phyloP scores from a whole-genome alignment of 257 asterid species.

The Lithospermum erythrorhizon region DNA sequence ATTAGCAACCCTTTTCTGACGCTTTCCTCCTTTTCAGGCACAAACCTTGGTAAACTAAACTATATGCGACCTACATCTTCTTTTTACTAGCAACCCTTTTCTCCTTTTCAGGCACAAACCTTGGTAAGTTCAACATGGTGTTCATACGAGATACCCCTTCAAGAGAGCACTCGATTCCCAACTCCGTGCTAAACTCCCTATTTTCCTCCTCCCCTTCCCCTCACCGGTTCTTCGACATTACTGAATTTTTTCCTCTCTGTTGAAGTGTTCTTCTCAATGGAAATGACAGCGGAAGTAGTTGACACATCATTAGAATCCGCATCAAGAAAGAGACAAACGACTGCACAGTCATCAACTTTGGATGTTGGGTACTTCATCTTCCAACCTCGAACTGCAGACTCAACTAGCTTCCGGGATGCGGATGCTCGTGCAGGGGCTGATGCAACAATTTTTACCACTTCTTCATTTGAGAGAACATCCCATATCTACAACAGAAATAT shows the following conservation, averaged over 20 bases:
- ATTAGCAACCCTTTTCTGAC: too few relatives aligned
- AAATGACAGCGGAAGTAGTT: slow-evolving; percentile 19
- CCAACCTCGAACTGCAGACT: slow-evolving; percentile 66
- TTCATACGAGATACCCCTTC: slow-evolving; percentile 70
- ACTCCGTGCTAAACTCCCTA: slow-evolving; percentile 19
- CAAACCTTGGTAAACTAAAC: slow-evolving; percentile 12
- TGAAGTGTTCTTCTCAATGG: slow-evolving; percentile 23
- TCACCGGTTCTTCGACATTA: slow-evolving; percentile 11
- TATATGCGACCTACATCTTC: slow-evolving; percentile 21
- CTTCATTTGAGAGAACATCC: slow-evolving; percentile 83
- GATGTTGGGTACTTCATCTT: slow-evolving; percentile 66
- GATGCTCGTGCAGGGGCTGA: slow-evolving; percentile 43
- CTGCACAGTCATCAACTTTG: slow-evolving; percentile 78
- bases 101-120: slow-evolving; percentile 48
- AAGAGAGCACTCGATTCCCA: slow-evolving; percentile 55
- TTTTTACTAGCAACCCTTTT: slow-evolving; percentile 31
- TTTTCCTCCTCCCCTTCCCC: slow-evolving; percentile 22
- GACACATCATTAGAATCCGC: slow-evolving; percentile 22
- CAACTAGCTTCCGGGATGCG: slow-evolving; percentile 56
- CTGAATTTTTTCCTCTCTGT: slow-evolving; percentile 16
- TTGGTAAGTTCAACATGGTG: slow-evolving; percentile 62
- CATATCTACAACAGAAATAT: slow-evolving; percentile 38
- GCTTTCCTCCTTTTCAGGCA: background rate
- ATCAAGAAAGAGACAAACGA: slow-evolving; percentile 70
- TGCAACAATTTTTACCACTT: slow-evolving; percentile 55